These are phyloP conservation scores for Bromus sterilis DNA, from an alignment of 176 grass and related monocot species.

Conservation along the genomic window DNA sequence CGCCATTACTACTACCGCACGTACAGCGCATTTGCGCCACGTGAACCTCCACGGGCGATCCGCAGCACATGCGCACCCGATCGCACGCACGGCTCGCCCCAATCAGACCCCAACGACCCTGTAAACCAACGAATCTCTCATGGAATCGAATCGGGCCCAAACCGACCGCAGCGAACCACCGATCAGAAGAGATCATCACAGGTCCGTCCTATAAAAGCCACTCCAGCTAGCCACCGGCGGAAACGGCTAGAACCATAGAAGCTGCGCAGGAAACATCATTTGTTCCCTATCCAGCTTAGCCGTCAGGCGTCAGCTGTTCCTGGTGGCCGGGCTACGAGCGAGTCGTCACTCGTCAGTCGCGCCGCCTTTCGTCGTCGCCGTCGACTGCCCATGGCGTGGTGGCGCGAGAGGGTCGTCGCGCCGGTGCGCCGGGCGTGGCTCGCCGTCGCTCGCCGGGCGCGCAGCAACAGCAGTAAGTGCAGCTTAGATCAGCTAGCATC, in stretches of 20 bases:
- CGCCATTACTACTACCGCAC: too few species aligned
- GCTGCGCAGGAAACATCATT: background rate
- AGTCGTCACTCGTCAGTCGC: background rate
- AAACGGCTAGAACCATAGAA: too few species aligned
- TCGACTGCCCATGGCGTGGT: slow-evolving; percentile 62
- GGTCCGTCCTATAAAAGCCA: background rate
- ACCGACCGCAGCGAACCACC: background rate
- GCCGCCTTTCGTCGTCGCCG: background rate
- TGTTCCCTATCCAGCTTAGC: too few species aligned
- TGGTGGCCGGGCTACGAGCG: background rate
- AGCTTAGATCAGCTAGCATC: background rate
- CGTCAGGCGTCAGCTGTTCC: too few species aligned
- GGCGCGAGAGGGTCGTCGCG: slow-evolving; percentile 55
- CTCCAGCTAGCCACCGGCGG: background rate
- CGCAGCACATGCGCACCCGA: slow-evolving; percentile 6
- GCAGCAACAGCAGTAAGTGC: slow-evolving; percentile 21
- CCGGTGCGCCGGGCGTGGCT: slow-evolving; percentile 57
- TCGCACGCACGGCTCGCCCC: background rate
- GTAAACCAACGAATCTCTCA: background rate
- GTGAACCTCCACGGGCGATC: background rate
- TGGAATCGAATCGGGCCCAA: background rate
- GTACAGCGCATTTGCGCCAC: background rate
- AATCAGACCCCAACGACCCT: background rate
- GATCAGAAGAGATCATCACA: background rate
- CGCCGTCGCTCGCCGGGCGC: slow-evolving; percentile 43